These are phyloP conservation scores for Acrocalymma vagum DNA, from an alignment of 2,329 filamentous ascomycete genomes.

Conservation along the genomic window DNA sequence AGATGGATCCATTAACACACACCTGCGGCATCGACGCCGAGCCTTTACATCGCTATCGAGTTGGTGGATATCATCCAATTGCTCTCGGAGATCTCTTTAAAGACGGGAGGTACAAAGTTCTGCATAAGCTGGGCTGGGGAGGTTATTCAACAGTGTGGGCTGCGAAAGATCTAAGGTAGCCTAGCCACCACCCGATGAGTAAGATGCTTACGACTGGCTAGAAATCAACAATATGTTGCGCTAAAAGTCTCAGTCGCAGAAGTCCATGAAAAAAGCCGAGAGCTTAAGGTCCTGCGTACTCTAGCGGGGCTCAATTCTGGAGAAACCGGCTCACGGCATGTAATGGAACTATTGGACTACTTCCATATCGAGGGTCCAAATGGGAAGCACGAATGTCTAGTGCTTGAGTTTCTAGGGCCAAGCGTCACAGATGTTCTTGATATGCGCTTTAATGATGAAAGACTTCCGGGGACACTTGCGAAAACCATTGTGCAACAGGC, in stretches of 20 bases:
- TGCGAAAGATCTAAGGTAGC: slow-evolving; percentile 22
- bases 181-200: neutral
- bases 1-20: slow-evolving; percentile 6
- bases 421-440: slow-evolving; percentile 49
- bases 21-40: slow-evolving; percentile 26
- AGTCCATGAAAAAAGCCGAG: slow-evolving; percentile 10
- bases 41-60: slow-evolving; percentile 25
- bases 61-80: slow-evolving; percentile 29
- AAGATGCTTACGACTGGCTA: slow-evolving; percentile 12
- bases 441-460: slow-evolving; percentile 38
- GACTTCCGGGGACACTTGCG: slow-evolving; percentile 48
- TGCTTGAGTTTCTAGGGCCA: slow-evolving; percentile 53
- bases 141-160: slow-evolving; percentile 34
- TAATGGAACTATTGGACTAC: slow-evolving; percentile 47
- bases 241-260: slow-evolving; percentile 30
- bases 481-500: slow-evolving; percentile 43
- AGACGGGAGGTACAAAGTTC: slow-evolving; percentile 28
- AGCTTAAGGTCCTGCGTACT: slow-evolving; percentile 20
- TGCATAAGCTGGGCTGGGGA: slow-evolving; percentile 33
- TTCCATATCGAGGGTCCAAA: slow-evolving; percentile 55
- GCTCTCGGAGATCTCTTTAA: slow-evolving; percentile 22
- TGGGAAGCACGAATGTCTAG: slow-evolving; percentile 55
- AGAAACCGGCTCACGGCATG: slow-evolving; percentile 28
- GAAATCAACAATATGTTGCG: slow-evolving; percentile 27
- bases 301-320: slow-evolving; percentile 13